Conservation (phyloP, 371 early-diverging fungal genomes). For the Apophysomyces elegans region DNA sequence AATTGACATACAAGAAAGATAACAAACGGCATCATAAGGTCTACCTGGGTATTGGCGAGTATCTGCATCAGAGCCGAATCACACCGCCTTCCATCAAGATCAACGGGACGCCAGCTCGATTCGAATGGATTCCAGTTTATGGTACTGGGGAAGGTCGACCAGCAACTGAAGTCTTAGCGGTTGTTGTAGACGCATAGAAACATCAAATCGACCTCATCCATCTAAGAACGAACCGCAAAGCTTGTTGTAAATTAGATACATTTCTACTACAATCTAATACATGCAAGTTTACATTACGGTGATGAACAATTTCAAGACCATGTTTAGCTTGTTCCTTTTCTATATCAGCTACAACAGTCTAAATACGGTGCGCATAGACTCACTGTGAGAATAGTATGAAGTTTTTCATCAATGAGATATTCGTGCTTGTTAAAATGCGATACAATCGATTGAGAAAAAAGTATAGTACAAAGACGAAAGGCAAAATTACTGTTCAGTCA, state of each 20-base stretch:
- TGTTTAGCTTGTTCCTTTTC: too few species aligned
- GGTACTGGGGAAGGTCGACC: slow-evolving; percentile 33
- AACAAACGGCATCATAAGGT: slow-evolving; percentile 33
- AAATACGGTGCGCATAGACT: too few species aligned
- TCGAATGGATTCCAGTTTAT: slow-evolving; percentile 30
- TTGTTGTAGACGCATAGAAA: slow-evolving; percentile 16
- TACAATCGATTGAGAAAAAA: too few species aligned
- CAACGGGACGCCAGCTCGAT: slow-evolving; percentile 24
- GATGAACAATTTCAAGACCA: too few species aligned
- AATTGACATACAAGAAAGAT: slow-evolving; percentile 23
- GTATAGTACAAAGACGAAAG: too few species aligned
- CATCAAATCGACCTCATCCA: slow-evolving; percentile 3
- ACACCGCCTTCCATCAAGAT: slow-evolving; percentile 22
- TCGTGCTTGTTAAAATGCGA: too few species aligned
- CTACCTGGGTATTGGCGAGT: slow-evolving; percentile 32
- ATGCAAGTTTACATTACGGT: too few species aligned
- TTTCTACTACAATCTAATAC: too few species aligned
- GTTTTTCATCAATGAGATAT: too few species aligned
- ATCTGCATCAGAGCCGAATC: slow-evolving; percentile 16
- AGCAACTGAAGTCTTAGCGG: slow-evolving; percentile 29
- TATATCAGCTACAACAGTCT: too few species aligned
- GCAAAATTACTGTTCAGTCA: too few species aligned
- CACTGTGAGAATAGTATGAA: too few species aligned
- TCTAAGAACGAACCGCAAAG: slow-evolving; percentile 12
- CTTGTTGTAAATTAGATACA: slow-evolving; percentile 7